Conservation (phyloP, 2,329 filamentous ascomycete genomes). For the Dactylellina cionopaga region DNA sequence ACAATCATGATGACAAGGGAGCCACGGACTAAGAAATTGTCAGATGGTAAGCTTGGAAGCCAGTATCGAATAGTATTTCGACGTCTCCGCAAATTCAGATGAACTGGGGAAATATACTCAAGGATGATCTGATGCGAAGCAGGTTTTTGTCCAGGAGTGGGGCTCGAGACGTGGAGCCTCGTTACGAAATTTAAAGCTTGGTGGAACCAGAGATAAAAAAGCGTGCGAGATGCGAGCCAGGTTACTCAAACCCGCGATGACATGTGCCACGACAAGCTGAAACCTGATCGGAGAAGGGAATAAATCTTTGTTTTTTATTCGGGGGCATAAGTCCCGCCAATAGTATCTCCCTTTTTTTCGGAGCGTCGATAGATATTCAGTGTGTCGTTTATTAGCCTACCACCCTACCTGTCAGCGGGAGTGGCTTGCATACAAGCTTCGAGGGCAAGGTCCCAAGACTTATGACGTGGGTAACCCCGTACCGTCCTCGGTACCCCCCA, state of each 20-base stretch:
- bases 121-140: too few relatives aligned
- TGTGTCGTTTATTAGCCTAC: neutral
- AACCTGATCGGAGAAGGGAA: too few relatives aligned
- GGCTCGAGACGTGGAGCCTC: too few relatives aligned
- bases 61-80: neutral
- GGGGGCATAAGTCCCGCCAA: slow-evolving; percentile 26
- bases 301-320: neutral
- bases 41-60: neutral
- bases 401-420: slow-evolving; percentile 2
- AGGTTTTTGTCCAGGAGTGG: too few relatives aligned
- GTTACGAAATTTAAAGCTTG: too few relatives aligned
- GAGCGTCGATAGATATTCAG: neutral
- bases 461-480: slow-evolving; percentile 27
- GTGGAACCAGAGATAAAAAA: too few relatives aligned
- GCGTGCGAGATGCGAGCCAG: too few relatives aligned
- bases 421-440: slow-evolving; percentile 39
- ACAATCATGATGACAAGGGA: neutral
- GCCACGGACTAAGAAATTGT: neutral
- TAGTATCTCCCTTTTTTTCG: neutral
- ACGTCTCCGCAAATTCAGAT: too few relatives aligned
- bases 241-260: neutral
- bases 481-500: slow-evolving; percentile 28
- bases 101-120: too few relatives aligned
- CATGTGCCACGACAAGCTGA: neutral
- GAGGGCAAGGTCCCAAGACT: neutral